Evolutionary conservation across 352 stramenopile genomes (phyloP).

Genomic region (Pythium grandisporangium): DNA sequence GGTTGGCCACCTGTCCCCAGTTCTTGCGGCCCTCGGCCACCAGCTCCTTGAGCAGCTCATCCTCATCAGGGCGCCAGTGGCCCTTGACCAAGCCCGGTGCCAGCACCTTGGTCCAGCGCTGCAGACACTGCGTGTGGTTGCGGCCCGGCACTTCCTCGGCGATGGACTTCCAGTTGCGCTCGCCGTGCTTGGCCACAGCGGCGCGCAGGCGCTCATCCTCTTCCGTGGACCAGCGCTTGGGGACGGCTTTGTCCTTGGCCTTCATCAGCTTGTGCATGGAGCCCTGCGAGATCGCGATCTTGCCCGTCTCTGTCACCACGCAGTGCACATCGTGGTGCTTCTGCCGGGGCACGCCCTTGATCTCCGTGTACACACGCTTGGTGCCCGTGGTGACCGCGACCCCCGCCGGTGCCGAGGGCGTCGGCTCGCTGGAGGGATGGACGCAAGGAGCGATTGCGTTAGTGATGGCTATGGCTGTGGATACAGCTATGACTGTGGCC

Average conservation of each 20-base stretch:
- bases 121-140: conserved; percentile 87
- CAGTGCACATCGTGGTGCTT: conserved; percentile 70
- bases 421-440: not conserved
- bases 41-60: conserved; percentile 78
- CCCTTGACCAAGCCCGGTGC: conserved; percentile 93
- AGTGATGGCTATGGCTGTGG: no score
- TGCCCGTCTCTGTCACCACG: conserved; percentile 23
- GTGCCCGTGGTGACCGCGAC: conserved; percentile 16
- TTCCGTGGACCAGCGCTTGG: conserved; percentile 70
- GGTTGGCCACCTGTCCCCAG: conserved; percentile 82
- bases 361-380: conserved; percentile 77
- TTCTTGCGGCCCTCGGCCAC: conserved; percentile 78
- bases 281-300: conserved; percentile 33
- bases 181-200: conserved; percentile 65
- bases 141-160: conserved; percentile 74
- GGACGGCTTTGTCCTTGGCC: conserved; percentile 75
- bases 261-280: conserved; percentile 69
- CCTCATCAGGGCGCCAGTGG: conserved; percentile 92
- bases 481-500: no score
- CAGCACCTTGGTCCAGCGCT: conserved; percentile 89
- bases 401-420: not conserved
- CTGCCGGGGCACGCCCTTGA: conserved; percentile 73
- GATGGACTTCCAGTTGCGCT: conserved; percentile 86
- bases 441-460: no score
- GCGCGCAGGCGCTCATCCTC: conserved; percentile 74